These are phyloP conservation scores for Coemansia sp. DNA, from an alignment of 192 early-diverging fungal species.

Conservation along the genomic window DNA sequence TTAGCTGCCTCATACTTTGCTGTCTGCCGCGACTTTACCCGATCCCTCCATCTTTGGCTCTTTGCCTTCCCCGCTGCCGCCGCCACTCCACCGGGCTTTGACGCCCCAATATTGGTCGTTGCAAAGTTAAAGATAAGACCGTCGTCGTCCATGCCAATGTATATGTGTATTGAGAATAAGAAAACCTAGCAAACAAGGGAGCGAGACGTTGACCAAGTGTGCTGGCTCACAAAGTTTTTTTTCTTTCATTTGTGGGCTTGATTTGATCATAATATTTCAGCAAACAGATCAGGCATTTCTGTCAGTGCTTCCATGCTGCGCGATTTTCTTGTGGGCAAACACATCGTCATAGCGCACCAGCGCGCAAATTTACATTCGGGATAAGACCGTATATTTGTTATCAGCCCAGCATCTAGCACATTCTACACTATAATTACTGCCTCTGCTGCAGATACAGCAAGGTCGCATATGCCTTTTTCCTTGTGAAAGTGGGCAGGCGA, in stretches of 20 bases:
- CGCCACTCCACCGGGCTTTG: background rate
- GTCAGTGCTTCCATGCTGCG: background rate
- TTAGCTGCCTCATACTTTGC: conserved; percentile 27
- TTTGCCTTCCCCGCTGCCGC: conserved; percentile 9
- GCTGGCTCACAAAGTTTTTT: background rate
- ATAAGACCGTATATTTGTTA: too few relatives aligned
- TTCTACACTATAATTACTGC: too few relatives aligned
- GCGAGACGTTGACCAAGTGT: background rate
- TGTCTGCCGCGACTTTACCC: conserved; percentile 35
- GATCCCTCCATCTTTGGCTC: conserved; percentile 52
- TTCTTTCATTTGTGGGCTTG: background rate
- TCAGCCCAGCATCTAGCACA: too few relatives aligned
- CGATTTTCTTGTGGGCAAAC: too few relatives aligned
- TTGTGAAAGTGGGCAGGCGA: background rate
- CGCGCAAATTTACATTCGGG: too few relatives aligned
- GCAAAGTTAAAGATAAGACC: conserved; percentile 69
- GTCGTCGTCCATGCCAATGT: conserved; percentile 66
- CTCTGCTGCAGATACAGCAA: too few relatives aligned
- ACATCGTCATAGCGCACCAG: too few relatives aligned
- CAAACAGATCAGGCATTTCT: background rate
- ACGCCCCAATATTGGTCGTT: conserved; percentile 11
- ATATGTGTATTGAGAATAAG: conserved; percentile 4
- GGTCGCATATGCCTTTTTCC: too few relatives aligned
- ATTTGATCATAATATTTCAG: background rate
- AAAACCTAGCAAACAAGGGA: background rate